Percentiles rank a stretch among this genome's conserved stretches.
phyloP scores from a whole-genome alignment of 2,329 filamentous ascomycete genomes.

The Botrytis squamosa region DNA sequence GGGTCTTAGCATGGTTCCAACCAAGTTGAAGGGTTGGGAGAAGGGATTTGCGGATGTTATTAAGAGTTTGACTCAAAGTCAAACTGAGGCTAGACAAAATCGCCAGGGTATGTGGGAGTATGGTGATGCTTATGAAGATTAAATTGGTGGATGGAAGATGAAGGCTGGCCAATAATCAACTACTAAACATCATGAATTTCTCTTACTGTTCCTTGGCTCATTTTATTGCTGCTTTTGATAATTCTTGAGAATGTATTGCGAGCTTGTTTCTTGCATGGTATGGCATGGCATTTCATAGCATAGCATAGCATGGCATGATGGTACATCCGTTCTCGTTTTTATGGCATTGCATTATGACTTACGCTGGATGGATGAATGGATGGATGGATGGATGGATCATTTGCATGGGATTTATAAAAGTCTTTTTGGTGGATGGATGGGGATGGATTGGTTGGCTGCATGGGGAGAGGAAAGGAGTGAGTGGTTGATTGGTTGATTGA shows the following conservation, averaged over 20 bases:
- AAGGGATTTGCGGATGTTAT: constrained; percentile 70
- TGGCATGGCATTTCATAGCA: background rate
- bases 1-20: constrained; percentile 86
- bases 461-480: background rate
- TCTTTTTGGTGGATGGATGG: background rate
- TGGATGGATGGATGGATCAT: background rate
- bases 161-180: background rate
- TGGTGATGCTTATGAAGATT: constrained; percentile 91
- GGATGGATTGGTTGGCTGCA: background rate
- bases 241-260: background rate
- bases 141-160: constrained; percentile 33
- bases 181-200: background rate
- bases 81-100: constrained; percentile 75
- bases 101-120: constrained; percentile 97
- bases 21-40: constrained; percentile 92
- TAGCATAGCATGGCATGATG: constrained; percentile 1
- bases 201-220: background rate
- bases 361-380: background rate
- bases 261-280: background rate
- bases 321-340: background rate
- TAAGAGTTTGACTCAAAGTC: constrained; percentile 68
- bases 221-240: background rate
- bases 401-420: background rate
- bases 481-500: background rate
- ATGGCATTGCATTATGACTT: background rate